A percentile compares a stretch with the other conserved stretches of the same genome.
Evolutionary conservation across 805 yeast species (phyloP).

Genomic region (Pichia californica): DNA sequence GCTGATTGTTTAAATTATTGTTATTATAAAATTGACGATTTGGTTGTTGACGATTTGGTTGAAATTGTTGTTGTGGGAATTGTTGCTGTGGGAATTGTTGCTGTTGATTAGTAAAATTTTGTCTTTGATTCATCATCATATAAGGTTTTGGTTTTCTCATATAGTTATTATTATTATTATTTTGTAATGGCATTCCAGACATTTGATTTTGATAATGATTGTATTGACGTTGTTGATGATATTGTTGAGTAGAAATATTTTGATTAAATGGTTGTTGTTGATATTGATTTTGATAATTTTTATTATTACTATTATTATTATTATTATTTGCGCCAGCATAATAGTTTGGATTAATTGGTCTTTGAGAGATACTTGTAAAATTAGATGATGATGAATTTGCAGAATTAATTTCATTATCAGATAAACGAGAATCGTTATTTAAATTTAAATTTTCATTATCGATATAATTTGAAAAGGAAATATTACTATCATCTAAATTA

Average conservation of each 20-base stretch:
- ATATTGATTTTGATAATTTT: conserved; percentile 6
- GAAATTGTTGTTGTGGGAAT: not conserved
- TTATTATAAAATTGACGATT: not conserved
- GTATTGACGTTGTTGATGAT: conserved; percentile 10
- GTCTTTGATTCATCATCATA: conserved; percentile 7
- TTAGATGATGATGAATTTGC: conserved; percentile 36
- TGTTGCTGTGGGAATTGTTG: not conserved
- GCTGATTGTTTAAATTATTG: conserved; percentile 3
- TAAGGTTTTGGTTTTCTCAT: conserved; percentile 9
- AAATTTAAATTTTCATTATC: not conserved
- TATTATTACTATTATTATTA: not conserved
- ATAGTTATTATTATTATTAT: not conserved
- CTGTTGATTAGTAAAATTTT: not conserved
- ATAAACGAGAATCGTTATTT: not conserved
- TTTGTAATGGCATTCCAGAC: conserved; percentile 4
- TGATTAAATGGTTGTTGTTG: conserved; percentile 14
- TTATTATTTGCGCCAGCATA: conserved; percentile 28
- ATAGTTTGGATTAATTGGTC: conserved; percentile 61
- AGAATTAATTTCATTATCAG: not conserved
- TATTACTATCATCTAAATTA: not conserved
- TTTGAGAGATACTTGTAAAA: conserved; percentile 73
- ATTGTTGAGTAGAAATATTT: conserved; percentile 9
- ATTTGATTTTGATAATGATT: conserved; percentile 6
- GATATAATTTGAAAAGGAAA: not conserved
- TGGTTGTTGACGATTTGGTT: not conserved